Evolutionary conservation across 129 eudicot genomes (phyloP).

Genomic region (Flaveria trinervia): DNA sequence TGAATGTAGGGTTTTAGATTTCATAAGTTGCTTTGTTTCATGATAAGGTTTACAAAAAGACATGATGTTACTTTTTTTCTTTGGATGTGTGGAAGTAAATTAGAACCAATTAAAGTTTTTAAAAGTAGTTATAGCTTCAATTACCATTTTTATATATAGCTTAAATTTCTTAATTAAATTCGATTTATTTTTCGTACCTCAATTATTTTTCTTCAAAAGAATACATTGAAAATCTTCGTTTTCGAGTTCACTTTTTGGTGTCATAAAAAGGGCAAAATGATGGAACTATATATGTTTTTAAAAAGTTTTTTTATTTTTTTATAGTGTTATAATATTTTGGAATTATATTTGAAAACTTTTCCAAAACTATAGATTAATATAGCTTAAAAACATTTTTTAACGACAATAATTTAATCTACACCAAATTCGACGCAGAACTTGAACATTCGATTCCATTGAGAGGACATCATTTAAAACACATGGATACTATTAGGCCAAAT

Average conservation of each 20-base stretch:
- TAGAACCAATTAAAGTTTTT: not conserved
- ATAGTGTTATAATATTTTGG: too few relatives aligned
- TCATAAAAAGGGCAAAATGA: not conserved
- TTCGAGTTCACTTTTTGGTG: slow-evolving; percentile 20
- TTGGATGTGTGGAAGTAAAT: not conserved
- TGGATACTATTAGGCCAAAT: too few relatives aligned
- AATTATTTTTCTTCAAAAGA: slow-evolving; percentile 5
- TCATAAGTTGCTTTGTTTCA: not conserved
- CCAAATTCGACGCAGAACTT: too few relatives aligned
- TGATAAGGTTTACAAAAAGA: not conserved
- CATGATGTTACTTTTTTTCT: not conserved
- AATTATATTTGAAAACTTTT: not conserved
- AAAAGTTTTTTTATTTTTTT: not conserved
- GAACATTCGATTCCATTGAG: too few relatives aligned
- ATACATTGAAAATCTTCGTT: slow-evolving; percentile 16
- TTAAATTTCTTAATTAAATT: not conserved
- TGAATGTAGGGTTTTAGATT: not conserved
- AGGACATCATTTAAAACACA: too few relatives aligned
- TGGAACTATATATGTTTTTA: not conserved
- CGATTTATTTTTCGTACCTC: not conserved
- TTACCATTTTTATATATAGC: too few relatives aligned
- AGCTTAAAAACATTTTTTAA: not conserved
- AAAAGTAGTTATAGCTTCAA: not conserved
- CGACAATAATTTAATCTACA: too few relatives aligned
- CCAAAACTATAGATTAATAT: not conserved